Base-by-base conservation (phyloP, 2,329 filamentous ascomycete genomes). In the Trichoderma sp. region DNA sequence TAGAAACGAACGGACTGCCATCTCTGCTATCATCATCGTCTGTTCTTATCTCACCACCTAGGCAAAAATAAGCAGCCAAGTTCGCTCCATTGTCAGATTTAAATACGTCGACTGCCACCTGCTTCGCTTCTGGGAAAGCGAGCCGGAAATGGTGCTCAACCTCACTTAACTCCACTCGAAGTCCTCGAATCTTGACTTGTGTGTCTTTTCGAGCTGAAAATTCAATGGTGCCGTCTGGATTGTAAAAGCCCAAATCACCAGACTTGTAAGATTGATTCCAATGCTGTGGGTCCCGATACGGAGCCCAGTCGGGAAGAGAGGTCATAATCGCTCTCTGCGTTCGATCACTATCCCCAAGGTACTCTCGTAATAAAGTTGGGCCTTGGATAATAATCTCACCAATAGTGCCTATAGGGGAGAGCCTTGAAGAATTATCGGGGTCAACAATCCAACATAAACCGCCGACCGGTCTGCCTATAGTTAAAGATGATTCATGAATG, bases 401-500 rank as follows among this genome's bases (percentile, higher is more conserved):
- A n/a, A 56, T 27, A 12, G 48, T 35, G 5, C 66, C 66, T 7
- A 65, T 56, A 8, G 66, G 66, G 19, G 66, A 22, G 8, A 68
- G 66, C 50, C 19, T 50, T 7, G 32, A 29, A 9, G 60, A 27
- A n/a, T 68, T 34, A 13, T 65, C 50, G 5, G 37, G 27, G 35
- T 68, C 59, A 10, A 68, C 66, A 56, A 68, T 65, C 66, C 66
- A 68, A 29, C 65, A 67, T n/a, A 63, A 19, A 53, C 65, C 65
- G 19, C 65, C 65, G 2, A 67, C 57, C 2, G 56, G 57, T 12
- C 22, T 34, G 17, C 65, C 65, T 5, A 67, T 29, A 8, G 65
- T 67, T 7, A 64, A 48, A 32, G 64, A 34, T 17, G 64, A 59
- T 29, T 67, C 64, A 22, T 56, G 7, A 5, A 57, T 12, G 6